Base-by-base conservation (phyloP, 2,329 filamentous ascomycete genomes). In the Epichloe brachyelytri region DNA sequence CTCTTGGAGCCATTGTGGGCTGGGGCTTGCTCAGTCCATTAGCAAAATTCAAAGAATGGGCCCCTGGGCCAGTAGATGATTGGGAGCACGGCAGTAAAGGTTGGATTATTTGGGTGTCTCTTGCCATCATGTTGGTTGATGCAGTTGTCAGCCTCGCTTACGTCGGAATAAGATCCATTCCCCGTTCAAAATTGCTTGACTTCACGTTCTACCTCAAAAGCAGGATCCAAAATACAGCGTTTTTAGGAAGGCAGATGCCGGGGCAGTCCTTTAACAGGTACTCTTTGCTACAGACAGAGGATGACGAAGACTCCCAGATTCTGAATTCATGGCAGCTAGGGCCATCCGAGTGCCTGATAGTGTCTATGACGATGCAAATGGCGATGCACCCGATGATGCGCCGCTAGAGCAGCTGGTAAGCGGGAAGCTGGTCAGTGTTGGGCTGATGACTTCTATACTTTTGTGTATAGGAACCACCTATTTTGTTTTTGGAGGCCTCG, bases 51-150 rank as follows among this genome's bases (percentile, higher is more conserved):
- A 80, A 78, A 58, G 88, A 86, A 3, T 98, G 93, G 93, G 93
- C 93, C 10, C 86, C 89, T 3, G 93, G 90, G 0, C 76, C 82
- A 1, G 88, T 96, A 1, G 77, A 80, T 51, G 86, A 95, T 64
- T 98, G 93, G 93, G 86, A 91, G 53, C 80, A 76, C 15, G 93
- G 93, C 10, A 95, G 88, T 64, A 96, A 97, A 69, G 93, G 91
- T 39, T 98, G 93, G 93, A 97, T 98, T 54, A 88, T 98, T 0
- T 98, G 93, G 93, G 76, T 95, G 2, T 95, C 88, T 36, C 72
- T 98, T 33, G 88, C 93, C 3, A 96, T 98, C 57, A 98, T 98
- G 93, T 76, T 98, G 26, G 87, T 88, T 20, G 93, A 98, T 67
- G 88, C 91, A 0, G 76, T 98, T 3, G 79, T 97, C 55, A 96